phyloP scores from a whole-genome alignment of 2,329 filamentous ascomycete species.

The Colletotrichum tanaceti region DNA sequence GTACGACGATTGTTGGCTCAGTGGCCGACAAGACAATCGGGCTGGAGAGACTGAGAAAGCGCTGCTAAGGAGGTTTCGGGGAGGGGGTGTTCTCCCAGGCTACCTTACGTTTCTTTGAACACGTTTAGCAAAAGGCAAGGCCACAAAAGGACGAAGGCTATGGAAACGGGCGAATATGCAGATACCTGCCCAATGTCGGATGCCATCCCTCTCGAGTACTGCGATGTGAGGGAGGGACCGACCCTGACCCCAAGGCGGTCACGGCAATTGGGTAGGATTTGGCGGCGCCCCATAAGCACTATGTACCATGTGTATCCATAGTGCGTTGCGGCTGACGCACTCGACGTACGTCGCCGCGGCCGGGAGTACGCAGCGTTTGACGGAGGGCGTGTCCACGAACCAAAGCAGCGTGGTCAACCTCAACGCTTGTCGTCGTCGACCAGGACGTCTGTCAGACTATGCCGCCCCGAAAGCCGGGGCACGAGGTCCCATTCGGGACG shows the following conservation, averaged over 20 bases:
- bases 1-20: too few relatives aligned
- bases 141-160: neutral
- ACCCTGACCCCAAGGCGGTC: neutral
- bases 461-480: neutral
- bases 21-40: neutral
- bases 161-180: neutral
- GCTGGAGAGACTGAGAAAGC: neutral
- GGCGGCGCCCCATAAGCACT: conserved; percentile 24
- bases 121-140: neutral
- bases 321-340: conserved; percentile 30
- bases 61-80: neutral
- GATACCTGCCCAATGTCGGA: neutral
- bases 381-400: neutral
- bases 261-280: neutral
- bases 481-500: neutral
- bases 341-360: conserved; percentile 2
- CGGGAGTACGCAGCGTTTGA: neutral
- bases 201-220: conserved; percentile 4
- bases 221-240: conserved; percentile 2
- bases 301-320: neutral
- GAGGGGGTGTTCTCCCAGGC: too few relatives aligned
- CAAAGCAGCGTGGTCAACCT: neutral
- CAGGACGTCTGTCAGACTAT: neutral
- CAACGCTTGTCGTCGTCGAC: neutral
- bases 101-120: neutral